Evolutionary conservation across 495 filamentous ascomycete species (phyloP), one percentile per base, ranked within the genome.

Genomic region (Friedmanniomyces simplex): DNA sequence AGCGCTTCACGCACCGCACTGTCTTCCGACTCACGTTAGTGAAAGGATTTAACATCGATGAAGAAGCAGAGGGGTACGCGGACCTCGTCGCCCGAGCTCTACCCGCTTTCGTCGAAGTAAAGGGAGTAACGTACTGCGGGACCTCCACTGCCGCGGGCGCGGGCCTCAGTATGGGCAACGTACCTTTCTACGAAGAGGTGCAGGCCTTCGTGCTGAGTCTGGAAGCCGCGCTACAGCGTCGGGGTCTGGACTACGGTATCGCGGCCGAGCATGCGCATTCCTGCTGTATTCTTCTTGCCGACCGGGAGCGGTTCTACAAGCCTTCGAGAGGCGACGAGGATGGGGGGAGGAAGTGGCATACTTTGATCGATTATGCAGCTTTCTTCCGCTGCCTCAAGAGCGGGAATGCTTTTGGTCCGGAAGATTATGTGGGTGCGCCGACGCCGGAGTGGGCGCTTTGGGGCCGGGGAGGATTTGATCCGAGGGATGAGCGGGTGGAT

Each of bases 121-220:
- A 97, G 73, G 91, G 91, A 20, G 91, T 97, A 18, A 97, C 91
- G 0, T 97, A 90, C 76, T 97, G 91, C 71, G 91, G 91, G 18
- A 96, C 91, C 0, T 84, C 85, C 25, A 85, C 87, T 11, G 83
- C 83, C 14, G 81, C 82, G 5, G 83, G 81, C 51, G 91, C 87
- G 1, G 91, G 91, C 0, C 72, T 96, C 45, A 94, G 85, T 0
- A 96, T 96, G 91, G 79, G 87, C 63, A 96, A 97, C 64, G 91
- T 96, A 20, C 91, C 91, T 0, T 97, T 95, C 71, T 96, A 95
- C 69, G 81, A 84, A 61, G 91, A 97, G 68, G 85, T 97, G 14
- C 73, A 76, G 16, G 77, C 80, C 18, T 97, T 97, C 66, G 91
- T 94, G 6, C 72, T 78, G 10, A 82, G 81, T 12, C 77, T 97